Conservation (phyloP, 169 alveolate genomes). For the Cryptosporidium felis region DNA sequence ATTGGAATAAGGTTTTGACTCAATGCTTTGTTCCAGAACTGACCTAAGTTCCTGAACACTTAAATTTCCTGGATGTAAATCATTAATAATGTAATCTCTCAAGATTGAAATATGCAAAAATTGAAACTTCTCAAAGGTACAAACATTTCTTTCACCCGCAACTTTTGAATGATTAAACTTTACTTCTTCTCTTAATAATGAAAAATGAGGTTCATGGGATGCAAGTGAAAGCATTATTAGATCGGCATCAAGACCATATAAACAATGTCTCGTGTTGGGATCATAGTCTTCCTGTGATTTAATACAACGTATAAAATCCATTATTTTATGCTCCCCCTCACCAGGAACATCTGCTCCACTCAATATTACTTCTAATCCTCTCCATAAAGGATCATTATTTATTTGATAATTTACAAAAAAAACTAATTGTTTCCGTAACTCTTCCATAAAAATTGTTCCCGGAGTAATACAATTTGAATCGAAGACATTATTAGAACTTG, state of each 20-base stretch:
- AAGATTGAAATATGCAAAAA: conserved; percentile 74
- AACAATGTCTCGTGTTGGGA: conserved; percentile 94
- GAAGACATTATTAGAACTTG: conserved; percentile 76
- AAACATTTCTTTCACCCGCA: conserved; percentile 52
- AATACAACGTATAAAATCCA: conserved; percentile 89
- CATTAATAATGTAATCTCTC: conserved; percentile 72
- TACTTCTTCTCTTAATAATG: conserved; percentile 92
- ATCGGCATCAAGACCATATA: conserved; percentile 99
- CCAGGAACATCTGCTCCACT: conserved; percentile 98
- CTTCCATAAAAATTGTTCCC: conserved; percentile 95
- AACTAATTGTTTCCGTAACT: conserved; percentile 79
- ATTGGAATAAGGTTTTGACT: not conserved
- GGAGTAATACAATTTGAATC: conserved; percentile 94
- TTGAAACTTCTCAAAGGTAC: conserved; percentile 74
- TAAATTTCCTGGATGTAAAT: conserved; percentile 23
- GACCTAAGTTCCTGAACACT: conserved; percentile 54
- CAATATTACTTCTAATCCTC: conserved; percentile 88
- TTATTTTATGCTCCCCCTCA: conserved; percentile 99
- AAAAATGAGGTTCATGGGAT: conserved; percentile 95
- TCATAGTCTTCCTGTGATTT: conserved; percentile 80
- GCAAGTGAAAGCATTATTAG: conserved; percentile 95
- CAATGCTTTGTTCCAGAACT: not conserved
- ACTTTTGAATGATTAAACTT: conserved; percentile 72
- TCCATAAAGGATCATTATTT: conserved; percentile 89
- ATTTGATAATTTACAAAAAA: conserved; percentile 89